phyloP scores from a whole-genome alignment of 345 rosid species.

The Eucalyptus curtisii region DNA sequence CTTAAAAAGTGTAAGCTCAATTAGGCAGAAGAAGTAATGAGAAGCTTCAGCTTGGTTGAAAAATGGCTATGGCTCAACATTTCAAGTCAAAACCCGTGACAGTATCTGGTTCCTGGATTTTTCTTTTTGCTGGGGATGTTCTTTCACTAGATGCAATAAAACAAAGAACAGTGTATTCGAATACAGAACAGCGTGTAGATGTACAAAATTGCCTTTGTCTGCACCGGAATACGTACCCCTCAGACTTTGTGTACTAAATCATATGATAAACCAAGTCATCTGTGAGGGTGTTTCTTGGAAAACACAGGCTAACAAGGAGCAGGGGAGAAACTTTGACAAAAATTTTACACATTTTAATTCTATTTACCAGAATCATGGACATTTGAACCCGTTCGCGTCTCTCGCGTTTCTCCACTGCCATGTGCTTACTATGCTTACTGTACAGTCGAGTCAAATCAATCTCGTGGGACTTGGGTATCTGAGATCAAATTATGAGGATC shows the following conservation, averaged over 20 bases:
- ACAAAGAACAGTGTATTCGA: neutral
- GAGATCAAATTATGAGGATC: neutral
- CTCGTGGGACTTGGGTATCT: neutral
- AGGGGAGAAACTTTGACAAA: neutral
- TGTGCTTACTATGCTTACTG: neutral
- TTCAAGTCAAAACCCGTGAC: neutral
- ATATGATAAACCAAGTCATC: neutral
- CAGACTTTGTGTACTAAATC: neutral
- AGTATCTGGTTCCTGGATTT: neutral
- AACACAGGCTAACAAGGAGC: neutral
- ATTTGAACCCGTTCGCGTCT: neutral
- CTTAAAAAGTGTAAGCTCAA: neutral
- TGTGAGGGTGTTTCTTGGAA: neutral
- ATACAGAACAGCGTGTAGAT: neutral
- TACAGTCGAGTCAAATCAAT: neutral
- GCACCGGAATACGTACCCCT: neutral
- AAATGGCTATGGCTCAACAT: neutral
- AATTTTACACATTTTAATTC: neutral
- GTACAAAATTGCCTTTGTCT: neutral
- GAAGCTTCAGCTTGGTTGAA: neutral
- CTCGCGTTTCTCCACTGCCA: neutral
- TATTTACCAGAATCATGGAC: neutral
- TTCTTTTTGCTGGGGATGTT: neutral
- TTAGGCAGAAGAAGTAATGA: neutral
- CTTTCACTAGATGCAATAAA: neutral